Evolutionary conservation across 169 alveolate species (phyloP).

Genomic region (Besnoitia besnoiti): DNA sequence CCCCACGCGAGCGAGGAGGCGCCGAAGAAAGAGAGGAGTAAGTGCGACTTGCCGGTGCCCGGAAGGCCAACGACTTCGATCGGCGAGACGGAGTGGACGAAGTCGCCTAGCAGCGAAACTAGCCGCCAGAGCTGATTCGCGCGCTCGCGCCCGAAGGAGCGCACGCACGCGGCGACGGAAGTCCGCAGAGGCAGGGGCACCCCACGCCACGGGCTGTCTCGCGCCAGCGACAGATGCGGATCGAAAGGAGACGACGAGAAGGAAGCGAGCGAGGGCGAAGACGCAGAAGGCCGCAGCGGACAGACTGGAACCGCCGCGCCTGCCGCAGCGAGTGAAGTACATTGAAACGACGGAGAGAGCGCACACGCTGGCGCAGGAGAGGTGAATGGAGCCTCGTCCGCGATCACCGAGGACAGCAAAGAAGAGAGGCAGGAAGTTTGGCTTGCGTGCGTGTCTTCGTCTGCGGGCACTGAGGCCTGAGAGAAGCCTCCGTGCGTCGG

Average conservation of each 20-base stretch:
- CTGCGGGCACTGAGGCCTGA: no score
- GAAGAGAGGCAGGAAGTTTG: no score
- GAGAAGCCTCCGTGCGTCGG: no score
- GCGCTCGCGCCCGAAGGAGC: constrained; percentile 37
- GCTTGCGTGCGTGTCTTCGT: no score
- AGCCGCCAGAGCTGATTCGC: constrained; percentile 37
- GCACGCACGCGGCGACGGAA: neutral
- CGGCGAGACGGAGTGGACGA: constrained; percentile 37
- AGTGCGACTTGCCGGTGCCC: constrained; percentile 51
- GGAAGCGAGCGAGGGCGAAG: neutral
- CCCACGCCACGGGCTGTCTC: constrained; percentile 2
- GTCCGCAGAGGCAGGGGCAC: constrained; percentile 44
- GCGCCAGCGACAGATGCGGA: neutral
- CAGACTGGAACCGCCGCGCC: neutral
- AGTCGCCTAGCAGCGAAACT: constrained; percentile 45
- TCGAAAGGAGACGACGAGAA: neutral
- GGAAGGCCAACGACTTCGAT: constrained; percentile 48
- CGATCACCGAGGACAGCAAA: neutral
- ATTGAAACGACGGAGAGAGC: no score
- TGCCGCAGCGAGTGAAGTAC: no score
- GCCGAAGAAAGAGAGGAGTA: constrained; percentile 21
- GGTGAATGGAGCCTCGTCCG: neutral
- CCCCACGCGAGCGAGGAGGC: constrained; percentile 22
- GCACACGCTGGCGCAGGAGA: neutral
- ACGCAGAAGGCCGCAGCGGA: neutral